Base-by-base conservation (phyloP, 306 rosid species). In the Ochetophila trinervis region DNA sequence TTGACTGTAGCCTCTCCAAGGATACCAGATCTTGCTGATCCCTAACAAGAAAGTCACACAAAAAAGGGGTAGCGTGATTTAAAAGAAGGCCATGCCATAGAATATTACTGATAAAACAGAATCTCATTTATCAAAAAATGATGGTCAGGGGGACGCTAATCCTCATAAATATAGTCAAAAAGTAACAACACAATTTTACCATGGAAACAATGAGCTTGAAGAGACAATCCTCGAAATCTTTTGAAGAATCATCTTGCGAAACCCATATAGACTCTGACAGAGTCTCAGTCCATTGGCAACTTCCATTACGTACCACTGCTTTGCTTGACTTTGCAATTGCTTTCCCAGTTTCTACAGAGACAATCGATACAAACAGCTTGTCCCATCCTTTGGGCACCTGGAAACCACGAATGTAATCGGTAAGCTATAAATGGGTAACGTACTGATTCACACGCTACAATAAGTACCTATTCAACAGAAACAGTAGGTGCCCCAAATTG, bases 351-450 rank as follows among this genome's bases (percentile, higher is more conserved):
- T 78, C 78, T 4, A 69, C 76, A 13, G 79, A 69, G 45, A 74
- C 67, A 34, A 78, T 44, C 37, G 86, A 78, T 63, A 82, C 51
- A 67, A 48, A 73, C 64, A 82, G 64, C 75, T 71, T 82, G 67
- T 82, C 86, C 86, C 86, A 82, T 66, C 80, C 83, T 70, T 70
- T 78, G 17, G 86, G 83, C 24, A 82, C 83, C 86, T 82, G 57
- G 32, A 21, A 18, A 12, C 1, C 52, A 42, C 52, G 62, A 16
- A 61, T 22, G 52, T 19, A 30, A 69, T 35, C 74, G 30, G 21
- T n/a, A 30, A 63, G 15, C 44, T 10, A 35, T 27, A 15, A 40
- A 22, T 61, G 8, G 11, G 45, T 40, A 40, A 40, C 45, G 6
- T 2, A 8, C 5, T 18, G 27, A 59, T 57, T 57, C 45, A 57